Evolutionary conservation across 768 basidiomycete species (phyloP).

Genomic region (Asterophora lycoperdoides): DNA sequence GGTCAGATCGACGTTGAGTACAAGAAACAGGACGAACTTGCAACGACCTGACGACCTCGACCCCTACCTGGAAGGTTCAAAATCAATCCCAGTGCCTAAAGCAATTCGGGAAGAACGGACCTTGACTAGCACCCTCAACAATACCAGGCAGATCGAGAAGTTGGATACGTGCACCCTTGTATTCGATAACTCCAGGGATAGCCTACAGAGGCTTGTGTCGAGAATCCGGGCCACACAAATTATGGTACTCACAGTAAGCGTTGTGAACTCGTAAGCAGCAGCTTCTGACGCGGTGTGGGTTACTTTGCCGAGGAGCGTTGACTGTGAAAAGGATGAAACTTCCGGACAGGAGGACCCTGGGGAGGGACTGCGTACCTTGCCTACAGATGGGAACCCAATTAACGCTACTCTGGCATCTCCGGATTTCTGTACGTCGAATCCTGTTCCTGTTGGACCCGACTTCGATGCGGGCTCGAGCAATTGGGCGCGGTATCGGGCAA

Average conservation of each 20-base stretch:
- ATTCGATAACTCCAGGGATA: conserved; percentile 95
- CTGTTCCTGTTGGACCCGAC: conserved; percentile 72
- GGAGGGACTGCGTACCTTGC: conserved; percentile 48
- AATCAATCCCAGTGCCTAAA: background rate
- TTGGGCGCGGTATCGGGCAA: conserved; percentile 92
- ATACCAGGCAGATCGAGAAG: conserved; percentile 95
- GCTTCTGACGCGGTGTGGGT: conserved; percentile 87
- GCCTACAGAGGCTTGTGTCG: conserved; percentile 44
- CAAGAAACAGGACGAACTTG: conserved; percentile 47
- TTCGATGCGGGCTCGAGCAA: conserved; percentile 89
- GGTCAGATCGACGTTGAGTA: background rate
- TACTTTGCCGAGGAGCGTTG: conserved; percentile 85
- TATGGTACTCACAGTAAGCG: conserved; percentile 58
- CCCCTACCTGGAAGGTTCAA: conserved; percentile 55
- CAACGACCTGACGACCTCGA: conserved; percentile 93
- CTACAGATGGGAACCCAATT: conserved; percentile 95
- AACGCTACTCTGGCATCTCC: conserved; percentile 90
- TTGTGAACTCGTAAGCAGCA: conserved; percentile 96
- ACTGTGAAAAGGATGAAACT: conserved; percentile 39
- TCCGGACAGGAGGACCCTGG: conserved; percentile 1
- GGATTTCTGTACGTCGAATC: conserved; percentile 78
- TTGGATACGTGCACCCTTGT: conserved; percentile 90
- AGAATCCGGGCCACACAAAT: background rate
- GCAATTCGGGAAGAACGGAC: conserved; percentile 19
- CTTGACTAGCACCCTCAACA: conserved; percentile 88